Base-by-base conservation (phyloP, 495 filamentous ascomycete species). In the Neurospora pannonica region DNA sequence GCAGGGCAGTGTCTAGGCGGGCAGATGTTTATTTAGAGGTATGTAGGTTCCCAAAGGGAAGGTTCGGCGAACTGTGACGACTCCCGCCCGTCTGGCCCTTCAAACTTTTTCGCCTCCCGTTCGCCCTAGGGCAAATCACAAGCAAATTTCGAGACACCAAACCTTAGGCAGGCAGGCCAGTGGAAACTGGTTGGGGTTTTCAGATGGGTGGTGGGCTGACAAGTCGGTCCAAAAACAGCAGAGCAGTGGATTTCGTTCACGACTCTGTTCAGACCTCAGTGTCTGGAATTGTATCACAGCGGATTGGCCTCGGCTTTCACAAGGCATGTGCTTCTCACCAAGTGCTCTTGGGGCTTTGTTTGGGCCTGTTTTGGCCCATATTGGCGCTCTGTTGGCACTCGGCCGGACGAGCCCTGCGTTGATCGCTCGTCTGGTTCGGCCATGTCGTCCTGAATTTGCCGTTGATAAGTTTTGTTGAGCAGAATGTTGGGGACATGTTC, bases 381-480 rank as follows among this genome's bases (percentile, higher is more conserved):
- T 28, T 15, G 24, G 46, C 46, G 21, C 46, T 48, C 43, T 46
- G 42, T 46, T 46, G 42, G 43, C 43, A 9, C 42, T n/a, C 42
- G 10, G 43, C n/a, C 46, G 24, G 54, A 28, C 54, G 24, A 31
- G 54, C 54, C 54, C 34, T 31, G 24, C 13, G 54, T 62, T 62
- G 54, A 62, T 62, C 24, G 54, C 24, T 62, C 54, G 21, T 62
- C 28, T 62, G 15, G 43, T 48, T 28, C 42, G 42, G 42, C 42
- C 15, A 46, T n/a, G 15, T 70, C 38, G 73, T 42, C 62, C 72
- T 71, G 74, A 74, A 74, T 78, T 78, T 74, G 71, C 74, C 76
- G 74, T 74, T 62, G 28, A 62, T 62, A 36, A 76, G 72, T 80
- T 80, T 79, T 81, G 80, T 81, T 81, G 80, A 81, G 80, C 73